Base-by-base conservation (phyloP, 202 grass and related monocot species). In the Alloteropsis angusta region DNA sequence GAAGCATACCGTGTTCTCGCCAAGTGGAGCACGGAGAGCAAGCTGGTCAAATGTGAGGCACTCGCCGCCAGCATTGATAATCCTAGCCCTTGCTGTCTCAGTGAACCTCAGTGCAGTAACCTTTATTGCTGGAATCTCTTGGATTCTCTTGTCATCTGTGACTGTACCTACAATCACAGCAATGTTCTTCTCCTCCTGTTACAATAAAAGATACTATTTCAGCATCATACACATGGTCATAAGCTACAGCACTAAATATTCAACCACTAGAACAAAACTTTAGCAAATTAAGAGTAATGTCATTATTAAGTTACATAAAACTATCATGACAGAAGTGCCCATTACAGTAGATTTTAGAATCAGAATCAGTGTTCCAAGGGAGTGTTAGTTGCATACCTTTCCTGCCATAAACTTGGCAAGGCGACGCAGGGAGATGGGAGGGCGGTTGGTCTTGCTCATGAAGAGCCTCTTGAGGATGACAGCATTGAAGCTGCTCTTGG, bases 21-120 rank as follows among this genome's bases (percentile, higher is more conserved):
- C 93, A 45, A 84, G 80, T 9, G 93, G 89, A 67, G 93, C 83
- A 22, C 84, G 89, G 62, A 96, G 93, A 56, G 93, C 93, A 62
- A 96, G 93, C 84, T 96, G 93, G 79, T 96, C 93, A 35, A 96
- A 96, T 12, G 93, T 92, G 64, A 92, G 85, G 82, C 93, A 96
- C 75, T 96, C 89, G 16, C 93, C 93, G 48, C 93, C 93, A 82
- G 93, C 89, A 57, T 92, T 96, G 45, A 90, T 22, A 76, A 96
- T 96, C 65, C 93, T 91, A 17, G 89, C 93, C 41, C 93, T 85
- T 0, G 93, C 93, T 3, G 93, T 96, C 87, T 96, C 93, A 0
- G 93, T 92, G 79, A 96, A 96, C 85, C 89, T 92, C 60, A 96
- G 78, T 53, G 93, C 93, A 0, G 93, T 92, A 35, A 96, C 93